phyloP scores from a whole-genome alignment of 495 filamentous ascomycete species.

The Astrothelium subdiscretum region DNA sequence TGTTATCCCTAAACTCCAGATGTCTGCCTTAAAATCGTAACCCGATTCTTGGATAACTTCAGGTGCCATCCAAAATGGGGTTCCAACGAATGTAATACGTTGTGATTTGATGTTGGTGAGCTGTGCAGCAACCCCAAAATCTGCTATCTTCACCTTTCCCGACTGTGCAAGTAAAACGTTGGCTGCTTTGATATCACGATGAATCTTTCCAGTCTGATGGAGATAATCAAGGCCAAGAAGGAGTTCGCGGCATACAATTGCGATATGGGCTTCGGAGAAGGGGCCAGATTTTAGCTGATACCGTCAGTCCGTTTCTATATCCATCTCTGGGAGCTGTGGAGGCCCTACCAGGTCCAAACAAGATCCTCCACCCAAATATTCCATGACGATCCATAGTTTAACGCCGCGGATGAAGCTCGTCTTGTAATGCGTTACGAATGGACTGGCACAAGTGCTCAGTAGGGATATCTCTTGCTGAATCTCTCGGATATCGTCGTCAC shows the following conservation, averaged over 20 bases:
- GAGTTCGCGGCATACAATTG: conserved; percentile 83
- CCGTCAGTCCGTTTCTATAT: neutral
- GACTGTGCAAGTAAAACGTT: conserved; percentile 49
- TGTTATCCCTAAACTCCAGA: conserved; percentile 95
- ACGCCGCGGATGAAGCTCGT: conserved; percentile 92
- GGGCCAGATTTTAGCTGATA: conserved; percentile 67
- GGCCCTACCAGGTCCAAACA: conserved; percentile 55
- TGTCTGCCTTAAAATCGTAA: conserved; percentile 95
- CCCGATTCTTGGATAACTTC: conserved; percentile 96
- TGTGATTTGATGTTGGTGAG: conserved; percentile 96
- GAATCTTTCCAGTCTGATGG: conserved; percentile 88
- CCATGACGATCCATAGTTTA: conserved; percentile 96
- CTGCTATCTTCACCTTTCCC: conserved; percentile 93
- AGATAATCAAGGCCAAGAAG: conserved; percentile 85
- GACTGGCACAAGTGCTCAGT: conserved; percentile 83
- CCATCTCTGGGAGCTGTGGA: neutral
- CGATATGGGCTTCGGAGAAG: conserved; percentile 90
- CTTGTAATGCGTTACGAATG: conserved; percentile 93
- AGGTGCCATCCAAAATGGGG: conserved; percentile 98
- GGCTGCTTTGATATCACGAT: conserved; percentile 77
- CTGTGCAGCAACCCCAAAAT: conserved; percentile 96
- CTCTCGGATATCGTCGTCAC: conserved; percentile 96
- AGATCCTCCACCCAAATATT: conserved; percentile 87
- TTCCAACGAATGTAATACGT: conserved; percentile 97
- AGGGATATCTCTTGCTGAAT: conserved; percentile 98